These are phyloP conservation scores for Solanum chmielewskii DNA, from an alignment of 257 asterid species.

Conservation along the genomic window DNA sequence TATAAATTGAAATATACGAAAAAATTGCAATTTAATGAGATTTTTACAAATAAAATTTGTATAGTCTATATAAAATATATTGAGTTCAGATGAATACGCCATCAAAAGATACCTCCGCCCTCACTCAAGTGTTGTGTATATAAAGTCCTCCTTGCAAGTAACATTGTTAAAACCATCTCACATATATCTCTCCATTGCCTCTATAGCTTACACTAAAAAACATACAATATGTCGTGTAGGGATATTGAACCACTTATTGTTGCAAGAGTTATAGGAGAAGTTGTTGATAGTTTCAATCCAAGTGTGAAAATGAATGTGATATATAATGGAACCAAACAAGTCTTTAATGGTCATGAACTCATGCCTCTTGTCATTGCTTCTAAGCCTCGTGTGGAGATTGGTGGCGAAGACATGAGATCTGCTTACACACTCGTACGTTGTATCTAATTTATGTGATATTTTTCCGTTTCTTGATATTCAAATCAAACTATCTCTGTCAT, in stretches of 20 bases:
- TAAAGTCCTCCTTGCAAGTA: neutral
- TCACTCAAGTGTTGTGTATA: neutral
- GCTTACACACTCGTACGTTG: constrained; percentile 62
- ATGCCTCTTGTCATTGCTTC: constrained; percentile 46
- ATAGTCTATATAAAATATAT: neutral
- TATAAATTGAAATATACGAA: too few species aligned
- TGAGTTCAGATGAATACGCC: neutral
- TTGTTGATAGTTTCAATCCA: constrained; percentile 54
- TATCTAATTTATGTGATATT: too few species aligned
- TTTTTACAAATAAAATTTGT: too few species aligned
- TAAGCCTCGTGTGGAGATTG: constrained; percentile 68
- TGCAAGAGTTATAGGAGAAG: constrained; percentile 84
- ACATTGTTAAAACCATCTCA: neutral
- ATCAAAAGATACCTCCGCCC: neutral
- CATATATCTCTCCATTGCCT: neutral
- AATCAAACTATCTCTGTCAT: neutral
- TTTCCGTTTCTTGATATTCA: neutral
- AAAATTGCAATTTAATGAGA: too few species aligned
- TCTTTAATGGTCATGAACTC: constrained; percentile 73
- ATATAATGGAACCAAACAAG: constrained; percentile 39
- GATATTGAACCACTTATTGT: constrained; percentile 40
- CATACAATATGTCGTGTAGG: constrained; percentile 12
- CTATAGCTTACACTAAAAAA: neutral
- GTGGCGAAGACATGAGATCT: constrained; percentile 74
- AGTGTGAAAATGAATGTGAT: constrained; percentile 48